Percentiles rank a stretch among this genome's conserved stretches.
Evolutionary conservation across 2,329 filamentous ascomycete genomes (phyloP).

Genomic region (Colletotrichum ledebouriae): DNA sequence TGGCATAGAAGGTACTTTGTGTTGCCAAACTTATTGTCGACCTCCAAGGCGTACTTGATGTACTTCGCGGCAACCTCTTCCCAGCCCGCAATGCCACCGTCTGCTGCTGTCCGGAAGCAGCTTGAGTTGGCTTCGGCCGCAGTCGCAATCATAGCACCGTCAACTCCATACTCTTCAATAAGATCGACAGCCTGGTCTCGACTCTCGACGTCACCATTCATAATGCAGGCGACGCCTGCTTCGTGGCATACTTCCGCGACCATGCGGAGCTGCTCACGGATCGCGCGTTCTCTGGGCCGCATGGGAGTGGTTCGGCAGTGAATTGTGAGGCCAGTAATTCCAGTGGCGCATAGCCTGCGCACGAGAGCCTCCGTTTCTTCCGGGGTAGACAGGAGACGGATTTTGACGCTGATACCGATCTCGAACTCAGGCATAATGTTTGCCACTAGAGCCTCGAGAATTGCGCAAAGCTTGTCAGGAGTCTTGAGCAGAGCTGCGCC

Average conservation of each 20-base stretch:
- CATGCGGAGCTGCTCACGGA: conserved; percentile 88
- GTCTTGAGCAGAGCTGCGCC: conserved; percentile 89
- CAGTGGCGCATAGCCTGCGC: conserved; percentile 82
- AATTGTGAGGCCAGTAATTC: conserved; percentile 91
- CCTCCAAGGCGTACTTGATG: conserved; percentile 77
- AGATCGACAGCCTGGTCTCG: conserved; percentile 80
- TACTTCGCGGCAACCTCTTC: conserved; percentile 82
- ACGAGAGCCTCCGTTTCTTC: conserved; percentile 84
- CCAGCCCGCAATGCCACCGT: conserved; percentile 82
- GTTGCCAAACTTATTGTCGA: conserved; percentile 90
- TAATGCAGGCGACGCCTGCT: conserved; percentile 89
- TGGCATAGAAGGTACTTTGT: conserved; percentile 92
- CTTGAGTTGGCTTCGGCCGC: conserved; percentile 92
- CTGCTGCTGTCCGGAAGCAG: conserved; percentile 78
- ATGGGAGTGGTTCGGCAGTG: conserved; percentile 98
- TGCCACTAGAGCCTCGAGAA: conserved; percentile 84
- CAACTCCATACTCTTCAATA: conserved; percentile 83
- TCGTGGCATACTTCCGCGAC: conserved; percentile 84
- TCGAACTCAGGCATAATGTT: conserved; percentile 82
- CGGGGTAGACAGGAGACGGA: conserved; percentile 84
- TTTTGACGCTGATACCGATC: conserved; percentile 98
- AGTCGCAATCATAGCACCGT: conserved; percentile 97
- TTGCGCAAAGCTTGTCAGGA: conserved; percentile 85
- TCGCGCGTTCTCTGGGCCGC: conserved; percentile 89
- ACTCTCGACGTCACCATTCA: conserved; percentile 92